Evolutionary conservation across 495 filamentous ascomycete genomes (phyloP).

Genomic region (Glutinoglossum americanum): DNA sequence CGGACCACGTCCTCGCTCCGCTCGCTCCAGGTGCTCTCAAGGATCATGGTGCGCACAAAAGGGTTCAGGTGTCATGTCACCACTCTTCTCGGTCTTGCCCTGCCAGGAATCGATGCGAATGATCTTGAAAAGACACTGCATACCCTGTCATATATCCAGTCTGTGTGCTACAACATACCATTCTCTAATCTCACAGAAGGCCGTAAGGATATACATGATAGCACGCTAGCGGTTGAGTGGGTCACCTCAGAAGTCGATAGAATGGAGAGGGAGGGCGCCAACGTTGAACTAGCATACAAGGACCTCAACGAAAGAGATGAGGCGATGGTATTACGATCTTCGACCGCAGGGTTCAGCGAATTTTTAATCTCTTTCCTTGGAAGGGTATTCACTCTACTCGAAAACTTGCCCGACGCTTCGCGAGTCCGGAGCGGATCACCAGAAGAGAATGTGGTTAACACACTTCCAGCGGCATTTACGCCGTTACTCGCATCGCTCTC

Average conservation of each 20-base stretch:
- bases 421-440: constrained; percentile 73
- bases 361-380: constrained; percentile 79
- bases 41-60: constrained; percentile 73
- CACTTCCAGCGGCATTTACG: constrained; percentile 74
- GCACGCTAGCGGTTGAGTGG: constrained; percentile 76
- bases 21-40: constrained; percentile 70
- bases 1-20: constrained; percentile 85
- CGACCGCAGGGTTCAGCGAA: constrained; percentile 79
- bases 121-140: constrained; percentile 92
- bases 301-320: constrained; percentile 67
- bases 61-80: constrained; percentile 92
- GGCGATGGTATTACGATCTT: constrained; percentile 80
- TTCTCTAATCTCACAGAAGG: constrained; percentile 62
- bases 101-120: constrained; percentile 94
- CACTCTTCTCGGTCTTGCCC: constrained; percentile 67
- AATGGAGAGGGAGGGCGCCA: constrained; percentile 72
- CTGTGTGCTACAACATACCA: constrained; percentile 84
- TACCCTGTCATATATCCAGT: constrained; percentile 84
- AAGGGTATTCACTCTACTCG: constrained; percentile 81
- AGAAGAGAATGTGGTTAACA: constrained; percentile 94
- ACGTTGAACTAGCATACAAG: constrained; percentile 68
- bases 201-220: constrained; percentile 42
- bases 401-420: constrained; percentile 83
- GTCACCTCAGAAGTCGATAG: constrained; percentile 79
- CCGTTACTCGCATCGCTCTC: constrained; percentile 83